phyloP scores from a whole-genome alignment of 257 asterid genomes.

The Catharanthus roseus region DNA sequence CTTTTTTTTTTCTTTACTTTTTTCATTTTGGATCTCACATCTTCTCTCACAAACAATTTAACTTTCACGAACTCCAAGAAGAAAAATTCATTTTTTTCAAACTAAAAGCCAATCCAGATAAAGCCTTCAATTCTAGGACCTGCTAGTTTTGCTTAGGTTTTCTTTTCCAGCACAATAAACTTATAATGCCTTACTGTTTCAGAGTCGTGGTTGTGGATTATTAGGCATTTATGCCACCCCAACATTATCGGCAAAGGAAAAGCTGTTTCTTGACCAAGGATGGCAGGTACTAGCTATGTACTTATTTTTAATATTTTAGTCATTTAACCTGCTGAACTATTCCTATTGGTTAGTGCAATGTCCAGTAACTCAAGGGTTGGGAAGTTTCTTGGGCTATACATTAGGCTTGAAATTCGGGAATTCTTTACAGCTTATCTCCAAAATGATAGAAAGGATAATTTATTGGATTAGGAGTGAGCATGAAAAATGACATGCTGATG shows the following conservation, averaged over 20 bases:
- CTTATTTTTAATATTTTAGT: neutral
- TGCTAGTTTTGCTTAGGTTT: neutral
- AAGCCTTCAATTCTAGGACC: neutral
- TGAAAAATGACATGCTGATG: neutral
- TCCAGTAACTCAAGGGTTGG: neutral
- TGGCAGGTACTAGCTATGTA: conserved; percentile 65
- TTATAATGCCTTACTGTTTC: conserved; percentile 23
- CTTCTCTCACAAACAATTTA: too few species aligned
- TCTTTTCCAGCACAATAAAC: neutral
- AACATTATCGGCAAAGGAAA: conserved; percentile 81
- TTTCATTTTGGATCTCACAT: too few species aligned
- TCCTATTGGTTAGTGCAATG: neutral
- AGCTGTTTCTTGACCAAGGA: conserved; percentile 88
- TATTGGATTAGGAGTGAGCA: neutral
- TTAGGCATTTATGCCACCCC: conserved; percentile 84
- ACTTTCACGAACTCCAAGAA: too few species aligned
- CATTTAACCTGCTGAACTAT: neutral
- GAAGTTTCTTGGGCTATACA: neutral
- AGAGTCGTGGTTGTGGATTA: conserved; percentile 90
- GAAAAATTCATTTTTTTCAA: too few species aligned
- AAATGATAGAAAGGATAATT: neutral
- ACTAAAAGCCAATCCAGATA: too few species aligned
- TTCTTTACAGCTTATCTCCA: neutral
- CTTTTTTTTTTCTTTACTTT: too few species aligned
- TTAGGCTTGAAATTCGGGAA: neutral